Conservation (phyloP, 495 filamentous ascomycete genomes). For the Trypethelium eluteriae region DNA sequence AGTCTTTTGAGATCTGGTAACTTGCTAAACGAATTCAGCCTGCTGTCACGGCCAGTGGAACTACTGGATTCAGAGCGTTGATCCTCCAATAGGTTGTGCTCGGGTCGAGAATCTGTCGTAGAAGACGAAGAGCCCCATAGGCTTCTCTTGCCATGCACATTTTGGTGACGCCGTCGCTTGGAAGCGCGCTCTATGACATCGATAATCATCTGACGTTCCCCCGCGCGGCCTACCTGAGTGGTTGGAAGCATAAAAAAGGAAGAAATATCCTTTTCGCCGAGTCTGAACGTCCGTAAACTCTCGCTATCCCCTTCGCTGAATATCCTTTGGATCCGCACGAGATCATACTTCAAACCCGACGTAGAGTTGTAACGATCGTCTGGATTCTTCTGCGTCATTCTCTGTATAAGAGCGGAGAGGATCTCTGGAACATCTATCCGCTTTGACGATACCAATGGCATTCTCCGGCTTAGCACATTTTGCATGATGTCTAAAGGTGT, state of each 20-base stretch:
- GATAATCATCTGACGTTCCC: constrained; percentile 61
- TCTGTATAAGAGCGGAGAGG: constrained; percentile 71
- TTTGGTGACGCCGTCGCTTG: constrained; percentile 27
- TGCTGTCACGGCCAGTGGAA: constrained; percentile 15
- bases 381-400: constrained; percentile 80
- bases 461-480: constrained; percentile 66
- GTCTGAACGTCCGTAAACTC: constrained; percentile 58
- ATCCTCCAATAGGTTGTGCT: constrained; percentile 25
- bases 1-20: constrained; percentile 1
- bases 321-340: constrained; percentile 59
- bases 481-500: constrained; percentile 82
- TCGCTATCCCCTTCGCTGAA: constrained; percentile 66
- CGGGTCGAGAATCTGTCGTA: constrained; percentile 23
- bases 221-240: constrained; percentile 67
- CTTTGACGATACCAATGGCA: constrained; percentile 64
- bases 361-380: constrained; percentile 78
- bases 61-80: constrained; percentile 30
- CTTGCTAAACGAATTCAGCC: constrained; percentile 8
- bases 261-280: constrained; percentile 70
- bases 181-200: constrained; percentile 65
- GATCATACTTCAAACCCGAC: constrained; percentile 69
- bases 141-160: background rate
- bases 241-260: constrained; percentile 79
- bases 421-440: constrained; percentile 74
- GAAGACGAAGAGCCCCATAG: constrained; percentile 27